Evolutionary conservation across 2,329 filamentous ascomycete genomes (phyloP), one percentile per base, ranked within the genome.

Genomic region (Aphanoascus verrucosus): DNA sequence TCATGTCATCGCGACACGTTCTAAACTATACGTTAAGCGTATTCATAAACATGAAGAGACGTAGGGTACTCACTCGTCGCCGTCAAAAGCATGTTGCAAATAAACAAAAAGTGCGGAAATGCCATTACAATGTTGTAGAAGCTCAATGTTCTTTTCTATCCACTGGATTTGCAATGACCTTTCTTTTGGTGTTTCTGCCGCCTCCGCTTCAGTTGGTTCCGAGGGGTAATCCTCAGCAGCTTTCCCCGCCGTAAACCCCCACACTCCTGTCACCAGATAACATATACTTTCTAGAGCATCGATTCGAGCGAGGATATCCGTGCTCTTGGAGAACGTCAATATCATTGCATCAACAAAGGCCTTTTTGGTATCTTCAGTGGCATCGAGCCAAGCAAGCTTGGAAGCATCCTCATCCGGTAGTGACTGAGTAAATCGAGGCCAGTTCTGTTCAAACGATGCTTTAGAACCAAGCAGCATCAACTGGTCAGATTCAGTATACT

Each of bases 401-500:
- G 72, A 69, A 55, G 61, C 65, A 56, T 61, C 64, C 38, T 61
- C 54, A 54, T 64, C 45, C 59, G 64, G 48, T 54, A 62, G 56
- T 4, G 62, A 64, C 55, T 66, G 68, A 61, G 64, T 34, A 56
- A 80, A 77, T 19, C 77, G 74, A 61, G 78, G 71, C 87, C 87
- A 95, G 64, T 84, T 80, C 65, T 81, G 80, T 58, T 89, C 81
- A 64, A 94, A 97, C 1, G 84, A 82, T 37, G 81, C 77, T 64
- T 87, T 86, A 17, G 86, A 84, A 51, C 83, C 80, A 51, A 86
- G 79, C 47, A 96, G 75, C 63, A 90, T 84, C 45, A 84, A 78
- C 71, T 87, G 86, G 66, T 97, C 90, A 69, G 86, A 86, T 57
- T 88, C 83, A 61, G 86, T 85, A 70, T 97, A 96, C 51, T 85